Percentiles rank a stretch among this genome's conserved stretches.
phyloP scores from a whole-genome alignment of 306 rosid genomes.

The Luffa aegyptiaca region DNA sequence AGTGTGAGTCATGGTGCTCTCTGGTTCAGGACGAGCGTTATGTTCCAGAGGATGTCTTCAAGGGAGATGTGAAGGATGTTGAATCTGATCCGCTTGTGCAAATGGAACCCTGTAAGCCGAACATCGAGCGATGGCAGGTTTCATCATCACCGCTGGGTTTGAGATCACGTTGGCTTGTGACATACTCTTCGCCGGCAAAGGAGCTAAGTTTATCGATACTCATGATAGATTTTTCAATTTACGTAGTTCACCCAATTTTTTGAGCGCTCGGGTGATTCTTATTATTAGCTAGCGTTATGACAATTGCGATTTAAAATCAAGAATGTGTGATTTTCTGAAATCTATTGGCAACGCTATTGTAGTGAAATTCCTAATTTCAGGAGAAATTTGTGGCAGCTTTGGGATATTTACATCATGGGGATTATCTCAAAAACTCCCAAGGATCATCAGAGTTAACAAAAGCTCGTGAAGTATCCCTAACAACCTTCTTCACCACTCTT shows the following conservation, averaged over 20 bases:
- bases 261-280: not conserved
- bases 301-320: not conserved
- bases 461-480: constrained; percentile 36
- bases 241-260: not conserved
- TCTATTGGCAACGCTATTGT: not conserved
- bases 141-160: constrained; percentile 88
- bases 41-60: constrained; percentile 85
- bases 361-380: not conserved
- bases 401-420: constrained; percentile 99
- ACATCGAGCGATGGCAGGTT: constrained; percentile 69
- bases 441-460: constrained; percentile 60
- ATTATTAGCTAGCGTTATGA: not conserved
- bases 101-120: constrained; percentile 83
- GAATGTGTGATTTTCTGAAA: not conserved
- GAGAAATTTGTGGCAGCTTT: constrained; percentile 34
- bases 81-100: constrained; percentile 63
- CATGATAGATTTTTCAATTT: constrained; percentile 54
- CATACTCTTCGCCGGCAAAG: constrained; percentile 58
- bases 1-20: constrained; percentile 52
- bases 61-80: constrained; percentile 78
- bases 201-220: constrained; percentile 73
- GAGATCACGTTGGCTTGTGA: constrained; percentile 91
- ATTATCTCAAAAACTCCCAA: constrained; percentile 81
- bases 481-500: too few species aligned
- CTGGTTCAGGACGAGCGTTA: constrained; percentile 83